Conservation (phyloP, 2,329 filamentous ascomycete genomes). For the Blastomyces gilchristii region DNA sequence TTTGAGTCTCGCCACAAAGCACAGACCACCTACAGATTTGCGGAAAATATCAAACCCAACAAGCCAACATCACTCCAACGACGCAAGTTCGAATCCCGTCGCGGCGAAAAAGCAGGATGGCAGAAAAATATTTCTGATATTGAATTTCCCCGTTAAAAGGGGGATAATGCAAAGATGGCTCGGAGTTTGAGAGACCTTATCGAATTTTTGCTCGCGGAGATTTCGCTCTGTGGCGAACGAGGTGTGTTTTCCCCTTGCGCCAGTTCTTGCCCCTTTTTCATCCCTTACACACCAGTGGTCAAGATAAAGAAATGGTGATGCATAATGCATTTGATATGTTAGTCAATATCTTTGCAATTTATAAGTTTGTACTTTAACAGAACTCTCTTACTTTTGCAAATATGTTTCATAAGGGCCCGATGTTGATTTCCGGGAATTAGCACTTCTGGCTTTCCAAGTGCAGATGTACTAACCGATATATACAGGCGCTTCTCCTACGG, state of each 20-base stretch:
- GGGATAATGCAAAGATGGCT: slow-evolving; percentile 29
- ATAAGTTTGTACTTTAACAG: neutral
- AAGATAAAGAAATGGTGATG: neutral
- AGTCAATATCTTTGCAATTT: neutral
- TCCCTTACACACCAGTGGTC: neutral
- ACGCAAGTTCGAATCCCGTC: slow-evolving; percentile 14
- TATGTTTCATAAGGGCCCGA: neutral
- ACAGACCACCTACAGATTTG: neutral
- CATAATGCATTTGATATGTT: neutral
- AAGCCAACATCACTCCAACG: slow-evolving; percentile 7
- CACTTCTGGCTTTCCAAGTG: neutral
- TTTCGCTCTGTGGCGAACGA: slow-evolving; percentile 48
- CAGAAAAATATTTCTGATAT: slow-evolving; percentile 2
- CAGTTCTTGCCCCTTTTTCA: neutral
- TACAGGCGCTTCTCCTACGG: slow-evolving; percentile 28
- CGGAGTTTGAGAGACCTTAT: slow-evolving; percentile 47
- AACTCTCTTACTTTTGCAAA: neutral
- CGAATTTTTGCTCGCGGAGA: slow-evolving; percentile 48
- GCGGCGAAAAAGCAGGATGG: slow-evolving; percentile 2
- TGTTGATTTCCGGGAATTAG: neutral
- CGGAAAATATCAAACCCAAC: neutral
- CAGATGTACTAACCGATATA: slow-evolving; percentile 16
- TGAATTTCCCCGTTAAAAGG: neutral
- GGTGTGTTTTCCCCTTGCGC: slow-evolving; percentile 36
- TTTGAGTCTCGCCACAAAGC: neutral